These are phyloP conservation scores for Uronychia setigera DNA, from an alignment of 73 alveolate genomes.

Conservation along the genomic window DNA sequence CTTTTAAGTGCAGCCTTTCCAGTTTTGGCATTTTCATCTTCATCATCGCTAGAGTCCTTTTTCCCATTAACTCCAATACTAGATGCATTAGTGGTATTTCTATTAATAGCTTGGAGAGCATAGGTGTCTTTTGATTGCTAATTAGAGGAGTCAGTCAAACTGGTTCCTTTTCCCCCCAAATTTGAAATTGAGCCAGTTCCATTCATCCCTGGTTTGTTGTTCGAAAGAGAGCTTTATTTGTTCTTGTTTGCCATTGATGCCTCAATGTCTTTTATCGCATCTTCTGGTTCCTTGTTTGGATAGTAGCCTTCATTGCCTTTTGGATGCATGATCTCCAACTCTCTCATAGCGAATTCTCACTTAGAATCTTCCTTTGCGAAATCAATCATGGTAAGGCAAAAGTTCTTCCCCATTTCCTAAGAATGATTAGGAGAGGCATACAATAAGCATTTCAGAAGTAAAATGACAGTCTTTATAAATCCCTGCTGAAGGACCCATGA, in stretches of 20 bases:
- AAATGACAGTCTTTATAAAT: constrained; percentile 54
- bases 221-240: no score
- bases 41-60: background rate
- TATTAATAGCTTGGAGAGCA: background rate
- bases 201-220: background rate
- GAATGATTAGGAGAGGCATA: constrained; percentile 1
- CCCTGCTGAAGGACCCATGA: constrained; percentile 68
- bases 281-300: background rate
- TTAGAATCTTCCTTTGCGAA: background rate
- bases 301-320: constrained; percentile 1
- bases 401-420: constrained; percentile 1
- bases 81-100: background rate
- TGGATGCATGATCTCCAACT: background rate
- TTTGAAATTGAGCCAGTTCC: no score
- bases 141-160: background rate
- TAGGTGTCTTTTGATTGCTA: no score
- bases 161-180: background rate
- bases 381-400: background rate
- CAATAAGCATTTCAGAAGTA: constrained; percentile 27
- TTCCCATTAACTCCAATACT: background rate
- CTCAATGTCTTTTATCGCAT: background rate
- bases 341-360: background rate
- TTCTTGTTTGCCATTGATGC: background rate
- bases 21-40: no score
- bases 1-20: no score